Base-by-base conservation (phyloP, 805 yeast species). In the Lachancea lanzarotensis region DNA sequence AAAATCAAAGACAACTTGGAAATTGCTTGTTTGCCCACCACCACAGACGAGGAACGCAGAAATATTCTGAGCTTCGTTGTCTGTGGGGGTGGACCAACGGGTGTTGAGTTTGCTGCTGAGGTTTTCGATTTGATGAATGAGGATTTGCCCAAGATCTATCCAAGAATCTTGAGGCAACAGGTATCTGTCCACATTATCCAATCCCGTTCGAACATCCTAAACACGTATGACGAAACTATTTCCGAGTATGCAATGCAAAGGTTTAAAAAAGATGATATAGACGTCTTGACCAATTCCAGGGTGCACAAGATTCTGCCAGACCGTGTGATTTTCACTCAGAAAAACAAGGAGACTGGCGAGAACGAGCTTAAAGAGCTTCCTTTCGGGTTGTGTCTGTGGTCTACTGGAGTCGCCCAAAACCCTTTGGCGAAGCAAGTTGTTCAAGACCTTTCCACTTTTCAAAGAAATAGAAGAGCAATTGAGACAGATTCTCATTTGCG, bases 31-130 rank as follows among this genome's bases (percentile, higher is more conserved):
- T 65, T 81, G 51, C 86, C 86, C 43, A 75, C 84, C 0, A 78
- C 84, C 0, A 49, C 79, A 1, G 82, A 77, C 50, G 82, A 72
- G 37, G 84, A 81, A 55, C 74, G 86, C 51, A 77, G 76, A 54
- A 73, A 72, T 46, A 60, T 81, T 48, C 67, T 81, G 38, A 74
- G 81, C 42, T 80, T 81, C 60, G 84, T 80, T 12, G 75, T 81
- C 29, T 80, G 85, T 60, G 87, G 87, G 49, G 87, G 86, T 48
- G 87, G 87, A 36, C 85, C 87, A 44, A 81, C 87, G 1, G 87
- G 87, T 53, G 84, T 79, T 30, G 87, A 81, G 58, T 74, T 81
- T 54, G 87, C 88, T 26, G 84, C 87, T 27, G 88, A 81, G 62
- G 74, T 81, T 25, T 79, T 69, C 52, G 88, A 81, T 55, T 60